Base-by-base conservation (phyloP, 345 rosid species). In the Populus davidiana region DNA sequence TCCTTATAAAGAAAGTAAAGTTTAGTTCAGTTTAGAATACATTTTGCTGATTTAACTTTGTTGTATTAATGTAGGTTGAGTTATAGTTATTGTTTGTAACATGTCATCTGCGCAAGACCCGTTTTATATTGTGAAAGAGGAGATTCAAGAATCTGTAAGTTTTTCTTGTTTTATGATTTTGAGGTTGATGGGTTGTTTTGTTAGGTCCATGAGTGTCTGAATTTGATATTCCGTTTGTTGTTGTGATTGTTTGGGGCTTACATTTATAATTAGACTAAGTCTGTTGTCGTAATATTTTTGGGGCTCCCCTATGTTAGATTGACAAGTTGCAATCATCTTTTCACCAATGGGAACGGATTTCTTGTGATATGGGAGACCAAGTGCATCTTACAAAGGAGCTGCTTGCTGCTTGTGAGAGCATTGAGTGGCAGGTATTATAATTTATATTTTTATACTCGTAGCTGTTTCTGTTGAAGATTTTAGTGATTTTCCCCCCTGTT, bases 71-170 rank as follows among this genome's bases (percentile, higher is more conserved):
- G 39, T 38, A 67, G 79, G 72, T 25, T 36, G 27, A 39, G 20
- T 6, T 23, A 17, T 27, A 17, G 20, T 27, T 39, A 20, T 62
- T 70, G 41, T 11, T 62, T 5, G 5, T 29, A n/a, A 67, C 41
- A 96, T 96, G 99, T 91, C 98, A 81, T 92, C 97, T 7, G 97
- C 98, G 18, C 98, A 94, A 85, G 99, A 96, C 89, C 99, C 99
- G 1, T 96, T 94, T 77, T 91, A 96, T 77, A 94, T 94, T 67
- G 99, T 94, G 74, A 94, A 92, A 86, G 99, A 96, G 89, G 98
- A 96, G 89, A 93, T 92, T 80, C 98, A 96, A 81, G 96, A 90
- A 65, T 92, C 98, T 83, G 99, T 96, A 89, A 87, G 98, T 69
- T 38, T 72, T 23, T 25, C 0, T 36, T 36, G 35, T 20, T 14